phyloP scores from a whole-genome alignment of 2,329 filamentous ascomycete genomes.

The Lasiodiplodia theobromae region DNA sequence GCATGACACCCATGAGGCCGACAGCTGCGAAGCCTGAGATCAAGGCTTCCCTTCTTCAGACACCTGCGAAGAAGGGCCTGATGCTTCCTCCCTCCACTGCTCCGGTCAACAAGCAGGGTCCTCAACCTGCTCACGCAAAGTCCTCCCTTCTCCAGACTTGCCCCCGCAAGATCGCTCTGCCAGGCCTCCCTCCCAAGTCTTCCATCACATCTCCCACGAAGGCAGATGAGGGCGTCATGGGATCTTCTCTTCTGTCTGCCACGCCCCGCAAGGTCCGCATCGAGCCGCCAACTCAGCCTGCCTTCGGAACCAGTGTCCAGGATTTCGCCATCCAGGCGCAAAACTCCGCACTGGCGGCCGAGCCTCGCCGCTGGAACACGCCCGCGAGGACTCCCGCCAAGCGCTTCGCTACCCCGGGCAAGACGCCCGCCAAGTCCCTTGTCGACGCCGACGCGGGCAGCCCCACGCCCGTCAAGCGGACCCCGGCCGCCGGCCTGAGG shows the following conservation, averaged over 20 bases:
- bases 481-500: slow-evolving; percentile 25
- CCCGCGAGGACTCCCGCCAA: slow-evolving; percentile 23
- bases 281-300: slow-evolving; percentile 15
- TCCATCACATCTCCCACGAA: slow-evolving; percentile 10
- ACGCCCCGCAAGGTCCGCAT: slow-evolving; percentile 28
- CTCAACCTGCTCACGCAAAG: background rate
- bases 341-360: slow-evolving; percentile 14
- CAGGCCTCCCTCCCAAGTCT: slow-evolving; percentile 14
- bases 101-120: slow-evolving; percentile 22
- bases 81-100: slow-evolving; percentile 30
- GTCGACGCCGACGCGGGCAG: slow-evolving; percentile 17
- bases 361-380: slow-evolving; percentile 23
- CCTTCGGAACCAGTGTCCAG: slow-evolving; percentile 7
- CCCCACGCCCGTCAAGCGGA: slow-evolving; percentile 22
- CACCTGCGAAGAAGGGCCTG: slow-evolving; percentile 30
- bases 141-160: slow-evolving; percentile 30
- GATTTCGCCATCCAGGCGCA: slow-evolving; percentile 15
- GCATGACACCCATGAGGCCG: slow-evolving; percentile 23
- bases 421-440: slow-evolving; percentile 16
- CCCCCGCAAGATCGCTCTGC: slow-evolving; percentile 28
- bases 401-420: slow-evolving; percentile 22
- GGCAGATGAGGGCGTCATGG: background rate
- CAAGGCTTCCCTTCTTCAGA: slow-evolving; percentile 25
- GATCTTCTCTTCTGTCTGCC: slow-evolving; percentile 28
- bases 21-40: slow-evolving; percentile 6